Percentiles rank a stretch among this genome's conserved stretches.
phyloP scores from a whole-genome alignment of 768 basidiomycete species.

The Leccinum ochraceum region DNA sequence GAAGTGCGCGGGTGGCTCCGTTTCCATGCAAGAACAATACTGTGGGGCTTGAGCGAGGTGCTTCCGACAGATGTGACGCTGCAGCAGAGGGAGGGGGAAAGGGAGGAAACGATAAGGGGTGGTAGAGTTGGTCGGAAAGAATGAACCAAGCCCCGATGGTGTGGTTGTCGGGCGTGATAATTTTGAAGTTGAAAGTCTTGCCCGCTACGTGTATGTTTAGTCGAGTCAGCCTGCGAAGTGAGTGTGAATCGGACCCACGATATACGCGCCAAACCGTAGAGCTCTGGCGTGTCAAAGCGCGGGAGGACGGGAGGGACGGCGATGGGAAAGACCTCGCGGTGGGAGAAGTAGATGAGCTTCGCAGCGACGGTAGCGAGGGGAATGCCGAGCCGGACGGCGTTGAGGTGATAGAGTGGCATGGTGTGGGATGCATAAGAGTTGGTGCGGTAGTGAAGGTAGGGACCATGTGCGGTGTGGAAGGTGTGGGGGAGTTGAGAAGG shows the following conservation, averaged over 20 bases:
- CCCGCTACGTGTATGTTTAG: slow-evolving; percentile 48
- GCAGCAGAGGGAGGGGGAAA: slow-evolving; percentile 29
- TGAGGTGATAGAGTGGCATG: slow-evolving; percentile 32
- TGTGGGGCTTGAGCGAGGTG: slow-evolving; percentile 63
- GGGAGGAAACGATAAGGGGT: slow-evolving; percentile 37
- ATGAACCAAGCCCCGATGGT: slow-evolving; percentile 86
- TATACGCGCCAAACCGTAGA: slow-evolving; percentile 80
- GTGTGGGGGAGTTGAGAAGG: slow-evolving; percentile 26
- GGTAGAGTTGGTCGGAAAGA: slow-evolving; percentile 66
- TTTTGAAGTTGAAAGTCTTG: slow-evolving; percentile 71
- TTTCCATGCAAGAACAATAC: slow-evolving; percentile 96
- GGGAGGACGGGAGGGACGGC: slow-evolving; percentile 40
- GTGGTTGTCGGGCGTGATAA: slow-evolving; percentile 76
- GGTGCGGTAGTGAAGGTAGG: slow-evolving; percentile 34
- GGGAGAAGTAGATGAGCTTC: slow-evolving; percentile 46
- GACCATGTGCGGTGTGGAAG: slow-evolving; percentile 38
- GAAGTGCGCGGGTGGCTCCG: slow-evolving; percentile 72
- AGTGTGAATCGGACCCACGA: slow-evolving; percentile 4
- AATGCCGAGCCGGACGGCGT: slow-evolving; percentile 26
- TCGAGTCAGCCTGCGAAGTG: not conserved
- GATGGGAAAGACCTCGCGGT: slow-evolving; percentile 51
- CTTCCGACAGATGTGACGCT: slow-evolving; percentile 47
- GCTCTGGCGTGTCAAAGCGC: slow-evolving; percentile 67
- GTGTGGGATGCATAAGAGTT: slow-evolving; percentile 28
- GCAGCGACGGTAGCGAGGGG: slow-evolving; percentile 53